Conservation (phyloP, 2,329 filamentous ascomycete genomes). For the Juglanconis juglandina region DNA sequence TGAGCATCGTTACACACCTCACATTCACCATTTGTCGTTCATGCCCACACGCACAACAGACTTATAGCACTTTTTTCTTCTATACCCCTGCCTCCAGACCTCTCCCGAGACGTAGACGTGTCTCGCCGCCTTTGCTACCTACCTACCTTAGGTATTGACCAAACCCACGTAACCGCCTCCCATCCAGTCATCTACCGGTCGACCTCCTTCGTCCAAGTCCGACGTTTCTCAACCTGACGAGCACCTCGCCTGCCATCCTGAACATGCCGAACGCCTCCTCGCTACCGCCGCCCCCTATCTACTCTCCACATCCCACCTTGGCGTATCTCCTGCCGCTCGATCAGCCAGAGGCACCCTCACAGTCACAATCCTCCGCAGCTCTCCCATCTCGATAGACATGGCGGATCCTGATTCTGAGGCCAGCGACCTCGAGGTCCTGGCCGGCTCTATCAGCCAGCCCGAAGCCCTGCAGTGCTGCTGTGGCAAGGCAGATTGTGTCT, state of each 20-base stretch:
- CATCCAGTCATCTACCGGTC: neutral
- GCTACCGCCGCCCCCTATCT: slow-evolving; percentile 4
- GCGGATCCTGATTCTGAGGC: slow-evolving; percentile 13
- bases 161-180: neutral
- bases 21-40: no score
- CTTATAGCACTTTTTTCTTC: neutral
- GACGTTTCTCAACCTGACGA: neutral
- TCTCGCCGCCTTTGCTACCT: neutral
- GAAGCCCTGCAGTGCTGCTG: slow-evolving; percentile 72
- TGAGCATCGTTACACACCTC: no score
- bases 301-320: slow-evolving; percentile 4
- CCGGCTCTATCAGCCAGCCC: slow-evolving; percentile 21
- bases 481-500: slow-evolving; percentile 73
- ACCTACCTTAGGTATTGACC: neutral
- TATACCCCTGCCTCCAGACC: neutral
- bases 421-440: slow-evolving; percentile 11
- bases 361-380: neutral
- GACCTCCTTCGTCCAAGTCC: neutral
- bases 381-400: neutral
- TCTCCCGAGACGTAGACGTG: neutral
- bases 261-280: slow-evolving; percentile 17
- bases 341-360: neutral
- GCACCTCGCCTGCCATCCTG: neutral
- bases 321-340: neutral
- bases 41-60: neutral